These are phyloP conservation scores for Sanghuangporus sanghuang DNA, from an alignment of 1,284 basidiomycete genomes.

Conservation along the genomic window DNA sequence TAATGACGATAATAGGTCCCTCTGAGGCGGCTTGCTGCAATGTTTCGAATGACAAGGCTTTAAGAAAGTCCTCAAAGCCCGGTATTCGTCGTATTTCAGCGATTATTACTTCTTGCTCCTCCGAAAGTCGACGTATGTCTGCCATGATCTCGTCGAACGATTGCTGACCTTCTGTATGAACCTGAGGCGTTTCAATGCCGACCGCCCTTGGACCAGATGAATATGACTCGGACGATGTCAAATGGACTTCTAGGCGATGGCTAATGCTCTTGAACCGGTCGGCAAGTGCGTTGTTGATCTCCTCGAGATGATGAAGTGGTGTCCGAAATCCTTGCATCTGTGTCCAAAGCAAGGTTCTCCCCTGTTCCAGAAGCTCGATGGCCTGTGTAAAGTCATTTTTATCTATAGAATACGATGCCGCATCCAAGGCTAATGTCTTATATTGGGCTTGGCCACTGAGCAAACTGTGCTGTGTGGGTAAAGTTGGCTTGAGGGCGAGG, in stretches of 20 bases:
- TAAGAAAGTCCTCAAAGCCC: constrained; percentile 11
- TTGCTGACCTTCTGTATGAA: no score
- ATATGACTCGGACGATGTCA: not conserved
- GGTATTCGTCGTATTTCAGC: constrained; percentile 5
- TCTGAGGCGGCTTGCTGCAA: constrained; percentile 14
- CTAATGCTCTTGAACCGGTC: not conserved
- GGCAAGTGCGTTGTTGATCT: not conserved
- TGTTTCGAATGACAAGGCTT: not conserved
- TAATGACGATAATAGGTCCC: constrained; percentile 9
- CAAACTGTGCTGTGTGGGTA: no score
- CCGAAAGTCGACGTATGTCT: not conserved
- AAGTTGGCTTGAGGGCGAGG: no score
- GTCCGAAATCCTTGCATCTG: not conserved
- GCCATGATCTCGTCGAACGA: not conserved
- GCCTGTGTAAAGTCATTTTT: not conserved
- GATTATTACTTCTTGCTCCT: constrained; percentile 2
- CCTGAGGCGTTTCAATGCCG: no score
- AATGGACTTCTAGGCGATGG: not conserved
- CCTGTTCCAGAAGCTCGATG: constrained; percentile 5
- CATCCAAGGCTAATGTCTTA: no score
- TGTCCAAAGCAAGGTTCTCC: not conserved
- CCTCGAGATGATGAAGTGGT: not conserved
- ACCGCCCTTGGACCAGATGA: no score
- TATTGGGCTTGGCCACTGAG: no score
- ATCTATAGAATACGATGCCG: not conserved